Evolutionary conservation across 495 filamentous ascomycete species (phyloP).

Genomic region (Tuber microsphaerosporum): DNA sequence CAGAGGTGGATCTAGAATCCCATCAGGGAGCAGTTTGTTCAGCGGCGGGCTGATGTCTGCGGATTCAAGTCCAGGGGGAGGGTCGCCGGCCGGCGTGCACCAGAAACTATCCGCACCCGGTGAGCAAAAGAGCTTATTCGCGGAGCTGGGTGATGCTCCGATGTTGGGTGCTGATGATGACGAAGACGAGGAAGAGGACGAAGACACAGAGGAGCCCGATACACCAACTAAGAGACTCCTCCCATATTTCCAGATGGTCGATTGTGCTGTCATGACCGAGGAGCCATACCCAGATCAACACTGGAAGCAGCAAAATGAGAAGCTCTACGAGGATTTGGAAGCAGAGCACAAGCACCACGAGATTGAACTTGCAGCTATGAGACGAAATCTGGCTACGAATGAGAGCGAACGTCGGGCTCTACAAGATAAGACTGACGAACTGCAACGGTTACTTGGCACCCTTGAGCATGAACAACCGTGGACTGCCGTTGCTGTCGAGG

Average conservation of each 20-base stretch:
- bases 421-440: constrained; percentile 68
- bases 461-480: constrained; percentile 30
- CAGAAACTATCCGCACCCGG: constrained; percentile 21
- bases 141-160: constrained; percentile 64
- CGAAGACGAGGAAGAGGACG: constrained; percentile 20
- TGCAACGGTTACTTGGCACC: constrained; percentile 38
- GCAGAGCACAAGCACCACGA: constrained; percentile 74
- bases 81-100: constrained; percentile 19
- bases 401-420: constrained; percentile 67
- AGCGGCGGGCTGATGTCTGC: constrained; percentile 11
- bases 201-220: constrained; percentile 18
- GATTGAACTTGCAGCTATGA: constrained; percentile 69
- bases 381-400: constrained; percentile 62
- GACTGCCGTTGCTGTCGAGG: constrained; percentile 28
- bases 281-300: constrained; percentile 47
- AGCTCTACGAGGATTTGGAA: constrained; percentile 70
- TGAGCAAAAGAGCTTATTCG: constrained; percentile 69
- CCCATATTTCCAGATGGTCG: constrained; percentile 56
- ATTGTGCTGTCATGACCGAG: constrained; percentile 84
- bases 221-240: constrained; percentile 38
- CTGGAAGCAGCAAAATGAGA: constrained; percentile 66
- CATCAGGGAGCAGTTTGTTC: constrained; percentile 30
- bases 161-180: constrained; percentile 36
- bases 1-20: constrained; percentile 24
- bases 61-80: constrained; percentile 17